Evolutionary conservation across 441 rosid species (phyloP).

Genomic region (Cnidoscolus chayamansa): DNA sequence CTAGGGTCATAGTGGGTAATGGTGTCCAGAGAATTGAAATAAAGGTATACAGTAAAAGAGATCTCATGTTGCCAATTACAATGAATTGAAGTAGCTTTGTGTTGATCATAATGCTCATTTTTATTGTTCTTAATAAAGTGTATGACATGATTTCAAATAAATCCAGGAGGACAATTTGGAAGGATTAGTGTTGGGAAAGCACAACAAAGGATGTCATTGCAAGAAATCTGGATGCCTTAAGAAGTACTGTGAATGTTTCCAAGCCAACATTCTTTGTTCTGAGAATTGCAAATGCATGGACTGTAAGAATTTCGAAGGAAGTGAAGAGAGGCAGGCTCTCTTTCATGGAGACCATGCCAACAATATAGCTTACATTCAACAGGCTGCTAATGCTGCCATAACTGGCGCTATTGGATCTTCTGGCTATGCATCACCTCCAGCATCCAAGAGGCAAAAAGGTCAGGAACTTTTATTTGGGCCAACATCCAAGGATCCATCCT

Average conservation of each 20-base stretch:
- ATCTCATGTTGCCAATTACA: background rate
- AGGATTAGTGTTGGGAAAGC: constrained; percentile 58
- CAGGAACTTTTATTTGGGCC: constrained; percentile 69
- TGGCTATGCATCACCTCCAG: constrained; percentile 68
- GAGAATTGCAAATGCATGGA: constrained; percentile 93
- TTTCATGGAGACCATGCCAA: constrained; percentile 65
- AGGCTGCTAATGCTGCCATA: constrained; percentile 91
- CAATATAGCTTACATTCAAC: constrained; percentile 64
- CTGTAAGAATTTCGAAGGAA: constrained; percentile 94
- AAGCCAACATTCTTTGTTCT: constrained; percentile 84
- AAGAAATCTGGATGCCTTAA: constrained; percentile 94
- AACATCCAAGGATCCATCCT: constrained; percentile 56
- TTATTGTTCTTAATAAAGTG: background rate
- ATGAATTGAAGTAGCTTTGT: constrained; percentile 5
- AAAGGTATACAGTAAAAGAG: background rate
- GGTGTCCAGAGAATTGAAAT: background rate
- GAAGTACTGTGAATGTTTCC: constrained; percentile 96
- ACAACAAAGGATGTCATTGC: constrained; percentile 92
- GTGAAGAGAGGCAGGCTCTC: constrained; percentile 72
- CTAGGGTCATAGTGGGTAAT: background rate
- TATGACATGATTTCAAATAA: constrained; percentile 16
- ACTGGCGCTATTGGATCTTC: constrained; percentile 77
- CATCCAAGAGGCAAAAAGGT: constrained; percentile 77
- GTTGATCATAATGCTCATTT: background rate
- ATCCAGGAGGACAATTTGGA: constrained; percentile 69